Conservation (phyloP, 805 yeast species). For the Candida insectorum region DNA sequence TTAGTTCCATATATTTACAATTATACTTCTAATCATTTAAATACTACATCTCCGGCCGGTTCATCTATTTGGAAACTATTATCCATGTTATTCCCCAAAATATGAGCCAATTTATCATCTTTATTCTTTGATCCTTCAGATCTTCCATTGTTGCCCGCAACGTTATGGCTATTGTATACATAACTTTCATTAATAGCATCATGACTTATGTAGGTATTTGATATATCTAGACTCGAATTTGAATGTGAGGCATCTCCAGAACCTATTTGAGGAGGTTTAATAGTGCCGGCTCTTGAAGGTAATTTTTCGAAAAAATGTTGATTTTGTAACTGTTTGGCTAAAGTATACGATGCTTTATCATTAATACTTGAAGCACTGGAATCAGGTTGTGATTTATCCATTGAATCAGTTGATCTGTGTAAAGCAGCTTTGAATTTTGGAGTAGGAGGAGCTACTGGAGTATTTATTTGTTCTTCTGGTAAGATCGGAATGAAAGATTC, state of each 20-base stretch:
- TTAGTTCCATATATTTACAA: no score
- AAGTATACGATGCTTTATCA: slow-evolving; percentile 7
- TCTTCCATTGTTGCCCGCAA: slow-evolving; percentile 6
- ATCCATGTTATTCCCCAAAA: slow-evolving; percentile 16
- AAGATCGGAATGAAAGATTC: slow-evolving; percentile 40
- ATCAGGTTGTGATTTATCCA: slow-evolving; percentile 2
- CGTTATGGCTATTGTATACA: slow-evolving; percentile 9
- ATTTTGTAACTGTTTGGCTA: slow-evolving; percentile 37
- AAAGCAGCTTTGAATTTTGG: slow-evolving; percentile 6
- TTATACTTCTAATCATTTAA: slow-evolving; percentile 9
- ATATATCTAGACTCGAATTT: slow-evolving; percentile 26
- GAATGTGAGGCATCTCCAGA: slow-evolving; percentile 3
- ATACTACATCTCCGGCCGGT: slow-evolving; percentile 10
- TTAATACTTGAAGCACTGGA: slow-evolving; percentile 1
- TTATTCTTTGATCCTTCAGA: background rate
- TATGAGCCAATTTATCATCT: slow-evolving; percentile 8
- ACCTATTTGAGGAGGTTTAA: slow-evolving; percentile 7
- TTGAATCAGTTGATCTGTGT: slow-evolving; percentile 6
- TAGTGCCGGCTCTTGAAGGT: slow-evolving; percentile 31
- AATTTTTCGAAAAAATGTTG: slow-evolving; percentile 36
- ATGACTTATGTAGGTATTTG: slow-evolving; percentile 13
- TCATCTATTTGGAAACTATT: slow-evolving; percentile 16
- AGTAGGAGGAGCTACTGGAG: slow-evolving; percentile 6
- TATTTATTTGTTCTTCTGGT: slow-evolving; percentile 12
- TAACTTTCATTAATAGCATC: slow-evolving; percentile 32